A percentile compares a stretch with the other conserved stretches of the same genome.
These are phyloP conservation scores for Harrya chromipes DNA, from an alignment of 768 basidiomycete species.

Conservation along the genomic window DNA sequence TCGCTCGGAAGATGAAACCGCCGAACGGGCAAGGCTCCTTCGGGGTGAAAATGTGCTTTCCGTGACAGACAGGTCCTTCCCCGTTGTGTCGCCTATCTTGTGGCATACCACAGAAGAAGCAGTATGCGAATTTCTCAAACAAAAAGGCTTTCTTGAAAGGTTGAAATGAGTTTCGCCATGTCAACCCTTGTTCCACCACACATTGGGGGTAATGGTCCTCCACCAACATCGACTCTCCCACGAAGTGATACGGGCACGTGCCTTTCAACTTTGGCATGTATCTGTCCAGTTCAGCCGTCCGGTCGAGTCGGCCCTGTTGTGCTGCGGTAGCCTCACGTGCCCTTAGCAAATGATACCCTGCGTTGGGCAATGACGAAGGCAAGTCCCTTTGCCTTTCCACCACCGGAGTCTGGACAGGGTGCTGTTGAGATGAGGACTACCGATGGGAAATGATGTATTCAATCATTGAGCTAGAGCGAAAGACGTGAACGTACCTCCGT, in stretches of 20 bases:
- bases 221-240: background rate
- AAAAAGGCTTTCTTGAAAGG: background rate
- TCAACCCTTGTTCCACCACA: too few relatives aligned
- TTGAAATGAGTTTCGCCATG: too few relatives aligned
- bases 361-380: too few relatives aligned
- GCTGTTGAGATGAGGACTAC: too few relatives aligned
- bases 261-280: constrained; percentile 3
- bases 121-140: background rate
- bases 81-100: background rate
- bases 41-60: accelerated
- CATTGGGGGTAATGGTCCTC: too few relatives aligned
- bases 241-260: constrained; percentile 8
- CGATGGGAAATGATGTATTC: too few relatives aligned
- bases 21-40: background rate
- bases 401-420: too few relatives aligned
- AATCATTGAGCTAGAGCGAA: too few relatives aligned
- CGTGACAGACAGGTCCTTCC: background rate
- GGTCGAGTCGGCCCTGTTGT: background rate
- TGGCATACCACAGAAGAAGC: background rate
- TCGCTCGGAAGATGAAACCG: background rate
- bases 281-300: background rate
- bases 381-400: too few relatives aligned
- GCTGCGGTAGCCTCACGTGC: background rate
- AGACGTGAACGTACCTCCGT: too few relatives aligned
- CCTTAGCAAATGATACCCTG: too few relatives aligned